Evolutionary conservation across 1,284 basidiomycete genomes (phyloP).

Genomic region (Cryptococcus sp.): DNA sequence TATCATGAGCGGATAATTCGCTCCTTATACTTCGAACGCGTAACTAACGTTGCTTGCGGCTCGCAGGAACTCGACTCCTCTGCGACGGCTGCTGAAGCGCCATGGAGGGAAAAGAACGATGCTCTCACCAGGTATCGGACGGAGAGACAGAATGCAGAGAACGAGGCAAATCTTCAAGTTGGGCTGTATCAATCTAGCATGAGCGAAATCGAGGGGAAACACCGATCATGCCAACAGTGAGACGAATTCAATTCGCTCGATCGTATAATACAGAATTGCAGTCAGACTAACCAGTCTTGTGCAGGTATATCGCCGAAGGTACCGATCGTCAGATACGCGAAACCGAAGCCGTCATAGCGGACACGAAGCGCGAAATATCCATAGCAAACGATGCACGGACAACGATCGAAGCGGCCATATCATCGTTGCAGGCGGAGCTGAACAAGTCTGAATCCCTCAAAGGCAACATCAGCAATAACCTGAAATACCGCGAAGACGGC

Average conservation of each 20-base stretch:
- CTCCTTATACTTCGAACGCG: background rate
- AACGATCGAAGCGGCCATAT: conserved; percentile 63
- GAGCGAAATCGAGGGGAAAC: conserved; percentile 41
- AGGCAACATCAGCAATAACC: conserved; percentile 80
- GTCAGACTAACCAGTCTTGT: too few relatives aligned
- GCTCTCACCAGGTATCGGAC: conserved; percentile 34
- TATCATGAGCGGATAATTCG: too few relatives aligned
- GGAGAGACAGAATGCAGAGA: conserved; percentile 39
- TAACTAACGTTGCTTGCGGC: background rate
- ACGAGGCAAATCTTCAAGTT: conserved; percentile 36
- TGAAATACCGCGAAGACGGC: conserved; percentile 71
- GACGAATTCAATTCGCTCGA: conserved; percentile 1
- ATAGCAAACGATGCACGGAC: conserved; percentile 60
- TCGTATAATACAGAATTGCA: too few relatives aligned
- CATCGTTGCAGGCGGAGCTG: conserved; percentile 56
- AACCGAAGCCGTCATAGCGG: conserved; percentile 61
- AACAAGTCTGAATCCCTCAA: conserved; percentile 65
- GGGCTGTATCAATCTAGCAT: conserved; percentile 38
- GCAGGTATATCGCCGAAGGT: conserved; percentile 73
- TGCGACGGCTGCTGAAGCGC: conserved; percentile 39
- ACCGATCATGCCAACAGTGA: conserved; percentile 41
- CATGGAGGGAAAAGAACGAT: conserved; percentile 49
- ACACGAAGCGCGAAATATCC: conserved; percentile 49
- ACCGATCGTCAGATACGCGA: conserved; percentile 66
- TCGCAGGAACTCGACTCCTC: conserved; percentile 41